Evolutionary conservation across 768 basidiomycete genomes (phyloP), one percentile per base, ranked within the genome.

Genomic region (Heimioporus sp.): DNA sequence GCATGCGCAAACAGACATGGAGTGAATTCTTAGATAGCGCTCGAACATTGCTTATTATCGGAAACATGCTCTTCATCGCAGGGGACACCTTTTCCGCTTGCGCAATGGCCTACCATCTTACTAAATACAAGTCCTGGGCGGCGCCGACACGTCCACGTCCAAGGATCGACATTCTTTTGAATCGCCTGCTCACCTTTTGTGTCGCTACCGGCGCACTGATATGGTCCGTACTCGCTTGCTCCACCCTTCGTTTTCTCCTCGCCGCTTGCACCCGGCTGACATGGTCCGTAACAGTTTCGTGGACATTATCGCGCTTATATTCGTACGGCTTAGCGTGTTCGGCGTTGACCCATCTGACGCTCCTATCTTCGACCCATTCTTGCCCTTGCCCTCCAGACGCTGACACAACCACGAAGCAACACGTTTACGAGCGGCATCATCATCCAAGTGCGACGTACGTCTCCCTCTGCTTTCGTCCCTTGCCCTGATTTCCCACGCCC

Each of bases 401-500:
- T 67, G 9, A n/a, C 55, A 8, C 41, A 59, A 49, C 64, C 66
- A 0, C 38, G 47, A 15, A 52, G 55, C 19, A 50, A 64, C 10
- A 52, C 59, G 0, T 67, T 64, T 43, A 4, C 57, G 20, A 56
- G 64, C 38, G 31, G 55, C 13, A 30, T 67, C 28, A 53, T 67
- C 45, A 10, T 67, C 21, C 65, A 67, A 51, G 56, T 62, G 16
- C 62, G 60, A 28, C 56, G 65, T 68, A 49, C 44, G 65, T 65
- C 30, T 16, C 9, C 20, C 8, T 13, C 10, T 36, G 15, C 7
- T 24, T 24, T 17, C 16, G 15, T 20, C 16, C 11, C n/a, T 16
- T 17, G 4, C 10, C 31, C 10, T 17, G 10, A 13, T 21, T 31
- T 2, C 6, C 24, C 24, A 31, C 37, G 13, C 38, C 10, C 24